These are phyloP conservation scores for Fusarium tricinctum DNA, from an alignment of 2,329 filamentous ascomycete genomes.

Conservation along the genomic window DNA sequence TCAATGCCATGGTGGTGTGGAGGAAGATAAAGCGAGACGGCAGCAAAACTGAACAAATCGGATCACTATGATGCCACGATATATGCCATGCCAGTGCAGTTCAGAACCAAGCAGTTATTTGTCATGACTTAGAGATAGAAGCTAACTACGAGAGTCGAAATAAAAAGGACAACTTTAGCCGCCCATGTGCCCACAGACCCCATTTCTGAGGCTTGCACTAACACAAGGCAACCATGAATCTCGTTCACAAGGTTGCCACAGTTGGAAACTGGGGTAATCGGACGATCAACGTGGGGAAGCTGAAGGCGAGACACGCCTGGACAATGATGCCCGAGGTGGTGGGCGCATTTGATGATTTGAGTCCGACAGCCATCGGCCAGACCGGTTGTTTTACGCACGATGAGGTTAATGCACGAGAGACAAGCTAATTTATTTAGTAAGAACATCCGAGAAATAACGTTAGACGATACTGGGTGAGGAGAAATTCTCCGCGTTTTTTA, in stretches of 20 bases:
- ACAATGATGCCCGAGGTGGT: conserved; percentile 35
- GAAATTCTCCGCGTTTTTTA: conserved; percentile 25
- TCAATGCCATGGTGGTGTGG: background rate
- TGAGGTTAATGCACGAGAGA: background rate
- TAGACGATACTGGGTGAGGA: conserved; percentile 4
- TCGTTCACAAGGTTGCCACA: conserved; percentile 8
- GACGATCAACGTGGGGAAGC: conserved; percentile 27
- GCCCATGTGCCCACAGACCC: background rate
- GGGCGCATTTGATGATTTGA: conserved; percentile 1
- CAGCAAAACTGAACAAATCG: conserved; percentile 1
- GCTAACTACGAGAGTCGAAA: background rate
- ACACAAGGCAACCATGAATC: conserved; percentile 10
- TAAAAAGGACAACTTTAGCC: conserved; percentile 24
- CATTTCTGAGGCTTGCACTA: conserved; percentile 17
- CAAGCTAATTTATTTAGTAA: conserved; percentile 5
- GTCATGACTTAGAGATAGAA: background rate
- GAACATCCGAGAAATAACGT: background rate
- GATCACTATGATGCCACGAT: background rate
- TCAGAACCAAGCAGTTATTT: background rate
- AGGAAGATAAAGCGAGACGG: background rate
- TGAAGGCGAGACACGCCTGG: conserved; percentile 16
- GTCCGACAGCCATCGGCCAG: conserved; percentile 15
- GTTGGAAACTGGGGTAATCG: conserved; percentile 28
- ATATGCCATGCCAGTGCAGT: background rate
- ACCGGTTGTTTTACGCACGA: background rate